Base-by-base conservation (phyloP, 2,329 filamentous ascomycete species). In the Neoascochyta sp. region DNA sequence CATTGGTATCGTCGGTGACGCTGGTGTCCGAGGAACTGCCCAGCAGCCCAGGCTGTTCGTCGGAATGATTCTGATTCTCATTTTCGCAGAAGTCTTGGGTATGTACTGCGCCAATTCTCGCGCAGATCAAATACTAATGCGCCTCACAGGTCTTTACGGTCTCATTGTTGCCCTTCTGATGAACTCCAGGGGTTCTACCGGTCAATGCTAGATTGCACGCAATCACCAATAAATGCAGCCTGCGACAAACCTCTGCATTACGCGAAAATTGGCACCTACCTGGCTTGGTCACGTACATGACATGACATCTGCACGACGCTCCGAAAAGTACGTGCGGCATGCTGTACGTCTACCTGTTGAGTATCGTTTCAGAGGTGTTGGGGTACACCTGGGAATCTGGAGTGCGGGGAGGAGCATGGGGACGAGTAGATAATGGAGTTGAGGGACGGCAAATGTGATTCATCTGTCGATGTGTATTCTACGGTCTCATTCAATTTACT, bases 61-160 rank as follows among this genome's bases (percentile, higher is more conserved):
- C 63, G 89, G 89, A 70, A 95, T 95, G 88, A 94, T 95, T 70
- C 69, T 95, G 65, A 95, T 95, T 74, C 86, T 95, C 71, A 95
- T 95, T 90, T 95, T 95, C 77, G 89, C 89, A 52, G 89, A 95
- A 90, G 89, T 95, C 52, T 72, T 95, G 82, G 89, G 88, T 92
- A 75, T 43, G 82, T 73, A 28, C 45, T 30, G 10, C 22, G 7
- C 5, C 9, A 10, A n/a, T 11, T 16, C 10, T 11, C 15, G 9
- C 3, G 3, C 7, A 12, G 10, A 6, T 15, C n/a, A 10, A 12
- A 9, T 5, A 21, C 17, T 23, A 20, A 39, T 47, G 12, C 7
- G 7, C 4, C 7, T 22, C 11, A 10, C 42, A 92, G 86, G 90
- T 92, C 86, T 98, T 37, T 98, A 98, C 74, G 92, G 92, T 67